Base-by-base conservation (phyloP, 2,329 filamentous ascomycete genomes). In the Epichloe amarillans region DNA sequence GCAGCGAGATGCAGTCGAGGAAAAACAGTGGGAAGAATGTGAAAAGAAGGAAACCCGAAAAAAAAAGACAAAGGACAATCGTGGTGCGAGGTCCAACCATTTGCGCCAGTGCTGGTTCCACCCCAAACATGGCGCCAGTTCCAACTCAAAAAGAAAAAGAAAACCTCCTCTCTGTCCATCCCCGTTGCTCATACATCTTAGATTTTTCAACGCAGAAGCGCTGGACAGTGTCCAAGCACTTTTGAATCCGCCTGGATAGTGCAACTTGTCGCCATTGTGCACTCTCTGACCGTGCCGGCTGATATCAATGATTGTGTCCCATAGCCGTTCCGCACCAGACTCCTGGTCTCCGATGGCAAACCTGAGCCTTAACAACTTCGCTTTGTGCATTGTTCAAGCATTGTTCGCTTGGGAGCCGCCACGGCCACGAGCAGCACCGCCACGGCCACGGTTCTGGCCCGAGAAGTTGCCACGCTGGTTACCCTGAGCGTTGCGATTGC, bases 391-490 rank as follows among this genome's bases (percentile, higher is more conserved):
- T 19, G 37, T 52, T 60, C 68, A 79, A 57, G 73, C 75, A 57
- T 76, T 79, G 58, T 75, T 72, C 46, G 69, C 61, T 63, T 77
- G 76, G 47, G 75, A 67, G 55, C 72, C 76, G 56, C 84, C 82
- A 57, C 85, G 80, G 52, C 80, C 78, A 54, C 82, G 79, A 56
- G 80, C 72, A 61, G 75, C 72, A 59, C 80, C 80, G 56, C 86
- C 84, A 60, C 86, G 81, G 44, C 82, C 81, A 56, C 84, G 75
- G 56, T 70, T 72, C 56, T 75, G 73, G 50, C 84, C 83, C 50
- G 83, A 79, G 70, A 85, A 90, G 64, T 79, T 82, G 54, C 84
- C 83, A 52, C 84, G 81, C 58, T 80, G 73, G 56, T 67, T 70
- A 50, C 73, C 69, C 64, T 84, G 82, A 64, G 78, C 78, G 47